Conservation (phyloP, 306 rosid genomes). For the Cucumis cinereus region DNA sequence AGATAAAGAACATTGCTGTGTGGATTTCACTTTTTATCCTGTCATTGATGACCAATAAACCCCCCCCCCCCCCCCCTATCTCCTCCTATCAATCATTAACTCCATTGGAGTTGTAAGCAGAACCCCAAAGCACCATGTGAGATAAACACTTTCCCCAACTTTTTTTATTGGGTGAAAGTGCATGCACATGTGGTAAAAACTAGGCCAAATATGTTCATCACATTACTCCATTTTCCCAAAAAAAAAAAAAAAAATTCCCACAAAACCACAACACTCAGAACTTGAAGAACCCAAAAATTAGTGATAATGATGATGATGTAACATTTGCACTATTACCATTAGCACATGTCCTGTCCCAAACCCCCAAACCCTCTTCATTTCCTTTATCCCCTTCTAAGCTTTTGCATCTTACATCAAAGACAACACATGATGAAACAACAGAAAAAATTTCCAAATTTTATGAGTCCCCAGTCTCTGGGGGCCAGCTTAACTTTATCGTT, state of each 20-base stretch:
- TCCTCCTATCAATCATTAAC: background rate
- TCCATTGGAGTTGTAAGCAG: background rate
- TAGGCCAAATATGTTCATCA: background rate
- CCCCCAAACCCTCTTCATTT: background rate
- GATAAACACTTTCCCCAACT: background rate
- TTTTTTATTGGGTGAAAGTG: background rate
- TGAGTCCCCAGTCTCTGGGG: background rate
- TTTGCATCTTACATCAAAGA: background rate
- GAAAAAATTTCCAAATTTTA: background rate
- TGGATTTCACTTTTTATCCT: background rate
- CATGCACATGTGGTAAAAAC: background rate
- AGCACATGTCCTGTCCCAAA: conserved; percentile 3
- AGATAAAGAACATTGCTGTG: background rate
- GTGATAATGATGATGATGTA: background rate
- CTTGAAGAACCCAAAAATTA: background rate
- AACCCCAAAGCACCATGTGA: background rate
- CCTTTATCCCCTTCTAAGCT: background rate
- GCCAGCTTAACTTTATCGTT: background rate
- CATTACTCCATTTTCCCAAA: background rate
- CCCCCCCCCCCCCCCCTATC: background rate
- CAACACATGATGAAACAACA: background rate
- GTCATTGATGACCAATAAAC: background rate
- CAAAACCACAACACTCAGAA: background rate
- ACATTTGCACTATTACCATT: background rate
- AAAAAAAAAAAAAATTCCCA: background rate